Conservation (phyloP, 805 yeast genomes). For the Lachancea thermotolerans region DNA sequence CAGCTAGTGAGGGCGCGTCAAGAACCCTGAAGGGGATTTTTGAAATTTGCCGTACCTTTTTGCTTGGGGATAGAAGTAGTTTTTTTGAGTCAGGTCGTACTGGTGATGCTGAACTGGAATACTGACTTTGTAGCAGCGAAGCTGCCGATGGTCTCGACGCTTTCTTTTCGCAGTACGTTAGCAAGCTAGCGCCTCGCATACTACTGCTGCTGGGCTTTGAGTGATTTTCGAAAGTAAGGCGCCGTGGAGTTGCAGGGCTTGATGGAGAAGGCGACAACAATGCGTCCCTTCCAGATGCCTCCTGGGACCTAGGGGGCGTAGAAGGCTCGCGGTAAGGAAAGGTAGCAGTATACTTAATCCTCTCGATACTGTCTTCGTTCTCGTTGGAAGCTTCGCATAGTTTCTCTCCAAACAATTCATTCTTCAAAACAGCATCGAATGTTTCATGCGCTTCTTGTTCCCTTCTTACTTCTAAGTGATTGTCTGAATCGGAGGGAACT, state of each 20-base stretch:
- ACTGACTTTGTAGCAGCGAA: constrained; percentile 63
- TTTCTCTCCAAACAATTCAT: constrained; percentile 87
- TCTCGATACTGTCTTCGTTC: constrained; percentile 29
- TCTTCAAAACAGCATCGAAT: constrained; percentile 76
- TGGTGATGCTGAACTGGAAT: constrained; percentile 61
- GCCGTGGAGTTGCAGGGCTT: constrained; percentile 33
- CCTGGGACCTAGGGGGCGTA: constrained; percentile 9
- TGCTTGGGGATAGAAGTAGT: constrained; percentile 73
- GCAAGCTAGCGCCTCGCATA: constrained; percentile 48
- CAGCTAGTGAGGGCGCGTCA: constrained; percentile 93
- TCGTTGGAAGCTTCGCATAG: constrained; percentile 42
- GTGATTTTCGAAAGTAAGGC: constrained; percentile 19
- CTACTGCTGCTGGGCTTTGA: constrained; percentile 20
- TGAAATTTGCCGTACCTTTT: constrained; percentile 67
- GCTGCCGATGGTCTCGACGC: constrained; percentile 54
- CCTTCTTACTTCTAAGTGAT: constrained; percentile 59
- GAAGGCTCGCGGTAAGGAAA: constrained; percentile 13
- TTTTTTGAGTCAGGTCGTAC: constrained; percentile 84
- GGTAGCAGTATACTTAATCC: constrained; percentile 29
- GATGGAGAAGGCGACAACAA: constrained; percentile 13
- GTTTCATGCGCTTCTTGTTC: constrained; percentile 83
- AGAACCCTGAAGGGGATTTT: constrained; percentile 87
- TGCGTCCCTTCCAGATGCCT: not conserved
- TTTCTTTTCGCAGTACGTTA: constrained; percentile 69
- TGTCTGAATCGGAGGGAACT: constrained; percentile 32